Evolutionary conservation across 2,329 filamentous ascomycete genomes (phyloP), one percentile per base, ranked within the genome.

Genomic region (Grosmannia clavigera): DNA sequence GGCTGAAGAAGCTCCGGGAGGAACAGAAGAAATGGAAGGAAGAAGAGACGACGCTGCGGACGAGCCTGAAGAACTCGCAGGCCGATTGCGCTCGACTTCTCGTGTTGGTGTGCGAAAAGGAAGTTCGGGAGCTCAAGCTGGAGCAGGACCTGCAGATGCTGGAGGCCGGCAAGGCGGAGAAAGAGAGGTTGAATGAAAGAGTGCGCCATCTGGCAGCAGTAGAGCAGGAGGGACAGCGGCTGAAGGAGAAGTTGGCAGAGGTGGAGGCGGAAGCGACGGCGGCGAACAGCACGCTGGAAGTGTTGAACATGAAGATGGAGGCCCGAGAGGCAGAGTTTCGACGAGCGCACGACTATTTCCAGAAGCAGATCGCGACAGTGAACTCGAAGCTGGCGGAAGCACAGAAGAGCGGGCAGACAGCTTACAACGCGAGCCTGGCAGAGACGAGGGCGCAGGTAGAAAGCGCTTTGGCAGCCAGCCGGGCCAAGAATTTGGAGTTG

Each of bases 11-110:
- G 3, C 76, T 90, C 50, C 81, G 84, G 57, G 87, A 90, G 61
- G 86, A 90, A 61, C 83, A 85, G 63, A 88, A 85, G 71, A 79
- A 77, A 63, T 86, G 81, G 76, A 79, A 76, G 31, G 71, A 71
- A 0, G 83, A 87, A 63, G 77, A 82, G 52, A 79, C 81, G 31
- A 70, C 73, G 9, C 70, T 89, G 6, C 78, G 78, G 43, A 76
- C 76, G 19, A 83, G 87, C 61, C 72, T 91, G 2, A 75, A 80
- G 35, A 77, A 75, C 46, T 78, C 80, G 1, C 79, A 76, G 64
- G 74, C 76, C 5, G 86, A 92, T 65, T 79, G 79, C 51, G 81
- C 85, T 22, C 83, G 84, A 61, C 75, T 94, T 22, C 81, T 82
- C 55, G 78, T 79, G 63, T 75, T 90, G 5, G 77, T 92, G 0